Conservation (phyloP, 2,329 filamentous ascomycete genomes). For the Leptographium flavum region DNA sequence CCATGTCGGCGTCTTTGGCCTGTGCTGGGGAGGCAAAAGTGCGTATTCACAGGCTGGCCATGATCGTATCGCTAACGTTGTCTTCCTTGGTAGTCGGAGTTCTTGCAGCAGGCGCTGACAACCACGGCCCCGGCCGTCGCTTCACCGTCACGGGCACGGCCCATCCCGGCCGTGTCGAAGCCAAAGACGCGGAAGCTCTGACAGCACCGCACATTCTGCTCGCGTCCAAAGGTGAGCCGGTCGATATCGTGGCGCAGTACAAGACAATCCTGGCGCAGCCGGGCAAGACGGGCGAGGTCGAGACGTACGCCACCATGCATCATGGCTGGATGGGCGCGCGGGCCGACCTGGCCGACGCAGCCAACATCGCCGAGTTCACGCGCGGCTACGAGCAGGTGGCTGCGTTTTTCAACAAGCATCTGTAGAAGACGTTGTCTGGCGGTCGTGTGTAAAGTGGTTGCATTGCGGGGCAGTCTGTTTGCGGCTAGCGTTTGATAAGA, state of each 20-base stretch:
- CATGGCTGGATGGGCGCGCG: conserved; percentile 48
- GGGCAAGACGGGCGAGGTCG: conserved; percentile 26
- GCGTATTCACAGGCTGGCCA: no score
- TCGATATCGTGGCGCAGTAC: conserved; percentile 27
- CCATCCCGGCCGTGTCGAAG: conserved; percentile 20
- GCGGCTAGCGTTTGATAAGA: no score
- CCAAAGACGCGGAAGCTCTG: conserved; percentile 27
- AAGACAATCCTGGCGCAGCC: conserved; percentile 25
- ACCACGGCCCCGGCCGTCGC: conserved; percentile 18
- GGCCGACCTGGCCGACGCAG: conserved; percentile 28
- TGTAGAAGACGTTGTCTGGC: conserved; percentile 14
- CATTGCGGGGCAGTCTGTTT: no score
- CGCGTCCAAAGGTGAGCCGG: conserved; percentile 33
- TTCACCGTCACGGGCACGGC: conserved; percentile 22
- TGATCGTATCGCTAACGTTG: neutral
- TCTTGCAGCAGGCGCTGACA: conserved; percentile 21
- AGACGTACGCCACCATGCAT: conserved; percentile 34
- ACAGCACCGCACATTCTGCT: conserved; percentile 33
- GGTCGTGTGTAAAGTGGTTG: no score
- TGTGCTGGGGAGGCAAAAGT: conserved; percentile 36
- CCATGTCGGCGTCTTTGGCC: conserved; percentile 28
- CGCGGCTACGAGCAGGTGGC: conserved; percentile 31
- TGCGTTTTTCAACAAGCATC: conserved; percentile 27
- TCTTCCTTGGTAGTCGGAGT: conserved; percentile 16
- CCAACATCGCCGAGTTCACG: conserved; percentile 30